phyloP scores from a whole-genome alignment of 371 early-diverging fungal genomes.

The Syncephalastrum monosporum region DNA sequence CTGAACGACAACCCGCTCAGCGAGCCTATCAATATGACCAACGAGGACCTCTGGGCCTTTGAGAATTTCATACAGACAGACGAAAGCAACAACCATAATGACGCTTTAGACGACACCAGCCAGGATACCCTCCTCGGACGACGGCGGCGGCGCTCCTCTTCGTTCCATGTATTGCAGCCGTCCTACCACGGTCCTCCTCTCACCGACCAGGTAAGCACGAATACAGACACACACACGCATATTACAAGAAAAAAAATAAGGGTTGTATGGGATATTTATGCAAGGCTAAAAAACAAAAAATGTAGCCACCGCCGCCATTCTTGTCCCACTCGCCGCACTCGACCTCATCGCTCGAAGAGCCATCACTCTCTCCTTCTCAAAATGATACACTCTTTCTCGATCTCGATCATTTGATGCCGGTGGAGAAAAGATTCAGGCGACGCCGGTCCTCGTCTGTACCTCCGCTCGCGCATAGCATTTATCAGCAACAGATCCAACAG shows the following conservation, averaged over 20 bases:
- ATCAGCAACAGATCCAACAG: neutral
- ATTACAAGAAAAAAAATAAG: neutral
- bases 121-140: too few species aligned
- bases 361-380: constrained; percentile 3
- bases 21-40: too few species aligned
- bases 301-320: constrained; percentile 8
- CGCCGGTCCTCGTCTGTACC: neutral
- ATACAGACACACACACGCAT: too few species aligned
- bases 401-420: constrained; percentile 11
- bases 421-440: neutral
- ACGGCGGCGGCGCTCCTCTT: too few species aligned
- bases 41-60: constrained; percentile 5
- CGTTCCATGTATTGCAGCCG: too few species aligned
- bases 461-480: too few species aligned
- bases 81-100: constrained; percentile 1
- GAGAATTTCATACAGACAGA: constrained; percentile 11
- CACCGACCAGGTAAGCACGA: neutral
- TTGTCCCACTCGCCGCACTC: constrained; percentile 6
- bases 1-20: too few species aligned
- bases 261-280: neutral
- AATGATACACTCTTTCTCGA: constrained; percentile 4
- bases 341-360: constrained; percentile 8
- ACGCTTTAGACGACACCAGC: constrained; percentile 1
- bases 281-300: neutral
- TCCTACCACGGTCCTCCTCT: neutral